These are phyloP conservation scores for Drosera spatulata DNA, from an alignment of 179 eudicot genomes.

Conservation along the genomic window DNA sequence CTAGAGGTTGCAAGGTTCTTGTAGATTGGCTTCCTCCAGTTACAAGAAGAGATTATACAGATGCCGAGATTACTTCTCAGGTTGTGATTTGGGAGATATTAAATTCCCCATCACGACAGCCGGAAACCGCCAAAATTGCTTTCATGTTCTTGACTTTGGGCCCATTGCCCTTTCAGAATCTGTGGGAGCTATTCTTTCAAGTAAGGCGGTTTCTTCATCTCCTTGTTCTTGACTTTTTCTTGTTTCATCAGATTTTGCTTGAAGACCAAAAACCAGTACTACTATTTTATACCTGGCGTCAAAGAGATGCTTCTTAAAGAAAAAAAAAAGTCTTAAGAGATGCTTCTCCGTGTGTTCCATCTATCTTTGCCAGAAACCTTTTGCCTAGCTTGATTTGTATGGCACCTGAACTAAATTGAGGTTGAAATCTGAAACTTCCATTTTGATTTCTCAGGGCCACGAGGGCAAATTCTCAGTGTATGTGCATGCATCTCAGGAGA, in stretches of 20 bases:
- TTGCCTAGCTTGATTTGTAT: no score
- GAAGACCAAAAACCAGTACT: no score
- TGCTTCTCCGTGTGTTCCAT: no score
- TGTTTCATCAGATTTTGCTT: no score
- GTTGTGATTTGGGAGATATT: conserved; percentile 64
- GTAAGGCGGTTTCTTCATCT: conserved; percentile 21
- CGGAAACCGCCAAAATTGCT: conserved; percentile 64
- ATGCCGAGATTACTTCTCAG: conserved; percentile 76
- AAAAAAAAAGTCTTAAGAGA: no score
- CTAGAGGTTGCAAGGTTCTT: conserved; percentile 64
- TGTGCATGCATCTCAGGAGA: conserved; percentile 78
- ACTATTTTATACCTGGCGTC: no score
- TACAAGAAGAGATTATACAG: conserved; percentile 54
- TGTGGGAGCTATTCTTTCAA: conserved; percentile 85
- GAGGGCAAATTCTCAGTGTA: conserved; percentile 86
- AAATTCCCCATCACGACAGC: conserved; percentile 23
- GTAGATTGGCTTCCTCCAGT: conserved; percentile 68
- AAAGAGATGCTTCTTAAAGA: no score
- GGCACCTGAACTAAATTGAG: no score
- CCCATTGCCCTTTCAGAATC: conserved; percentile 71
- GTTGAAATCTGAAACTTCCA: no score
- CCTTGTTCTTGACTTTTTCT: no score
- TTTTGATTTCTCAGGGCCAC: conserved; percentile 55
- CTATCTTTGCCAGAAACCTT: no score
- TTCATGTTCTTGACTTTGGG: conserved; percentile 85